phyloP scores from a whole-genome alignment of 768 basidiomycete genomes.

The Ramaria sp. region DNA sequence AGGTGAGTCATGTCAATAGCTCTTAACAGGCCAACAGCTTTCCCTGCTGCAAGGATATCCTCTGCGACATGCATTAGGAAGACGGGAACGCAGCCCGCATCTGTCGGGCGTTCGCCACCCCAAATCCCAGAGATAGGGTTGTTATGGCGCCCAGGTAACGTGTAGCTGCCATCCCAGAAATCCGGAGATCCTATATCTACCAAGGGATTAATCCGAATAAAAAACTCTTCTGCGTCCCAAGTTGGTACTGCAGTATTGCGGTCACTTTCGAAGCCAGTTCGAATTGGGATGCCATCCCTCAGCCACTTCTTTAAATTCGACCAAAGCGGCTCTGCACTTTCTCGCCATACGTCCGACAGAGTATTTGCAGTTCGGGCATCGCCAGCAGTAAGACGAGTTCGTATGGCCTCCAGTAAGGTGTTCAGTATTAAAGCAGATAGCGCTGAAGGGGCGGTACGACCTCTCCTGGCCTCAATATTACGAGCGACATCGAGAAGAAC shows the following conservation, averaged over 20 bases:
- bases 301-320: constrained; percentile 63
- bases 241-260: constrained; percentile 3
- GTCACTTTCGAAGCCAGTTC: constrained; percentile 22
- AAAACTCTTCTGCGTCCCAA: constrained; percentile 58
- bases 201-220: constrained; percentile 40
- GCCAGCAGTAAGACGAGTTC: constrained; percentile 48
- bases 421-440: constrained; percentile 54
- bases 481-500: constrained; percentile 43
- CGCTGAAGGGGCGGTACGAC: constrained; percentile 36
- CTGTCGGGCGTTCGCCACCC: not conserved
- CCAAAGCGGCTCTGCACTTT: constrained; percentile 65
- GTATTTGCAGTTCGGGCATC: constrained; percentile 43
- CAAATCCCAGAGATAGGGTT: not conserved
- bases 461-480: constrained; percentile 20
- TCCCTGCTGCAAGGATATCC: constrained; percentile 56
- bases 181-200: constrained; percentile 43
- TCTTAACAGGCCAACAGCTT: constrained; percentile 65
- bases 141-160: constrained; percentile 32
- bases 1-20: constrained; percentile 32
- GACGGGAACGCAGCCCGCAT: constrained; percentile 20
- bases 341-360: constrained; percentile 52
- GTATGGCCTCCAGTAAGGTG: constrained; percentile 43
- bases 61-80: constrained; percentile 55
- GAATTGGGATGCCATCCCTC: constrained; percentile 54
- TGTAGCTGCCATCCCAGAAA: constrained; percentile 71